Conservation (phyloP, 345 rosid species). For the Acer negundo region DNA sequence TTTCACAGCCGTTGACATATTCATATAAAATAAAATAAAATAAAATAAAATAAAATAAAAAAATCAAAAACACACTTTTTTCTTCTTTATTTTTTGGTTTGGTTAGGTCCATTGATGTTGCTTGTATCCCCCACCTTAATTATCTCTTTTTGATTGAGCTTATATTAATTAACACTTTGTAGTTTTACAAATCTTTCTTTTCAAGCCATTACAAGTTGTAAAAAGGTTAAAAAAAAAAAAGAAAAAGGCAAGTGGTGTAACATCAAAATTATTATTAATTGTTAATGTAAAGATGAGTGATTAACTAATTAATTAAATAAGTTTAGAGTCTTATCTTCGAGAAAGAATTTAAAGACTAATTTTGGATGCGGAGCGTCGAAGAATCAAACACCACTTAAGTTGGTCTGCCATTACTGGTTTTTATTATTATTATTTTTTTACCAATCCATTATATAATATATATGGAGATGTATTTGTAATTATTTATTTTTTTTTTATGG, state of each 20-base stretch:
- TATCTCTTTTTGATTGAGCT: constrained; percentile 15
- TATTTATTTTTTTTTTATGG: neutral
- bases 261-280: neutral
- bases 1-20: constrained; percentile 44
- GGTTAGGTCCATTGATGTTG: constrained; percentile 27
- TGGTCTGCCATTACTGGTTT: constrained; percentile 46
- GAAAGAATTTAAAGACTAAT: constrained; percentile 17
- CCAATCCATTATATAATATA: neutral
- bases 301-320: neutral
- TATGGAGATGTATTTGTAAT: neutral
- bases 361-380: constrained; percentile 24
- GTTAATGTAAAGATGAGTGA: neutral
- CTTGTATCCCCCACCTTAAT: constrained; percentile 9
- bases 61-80: constrained; percentile 17
- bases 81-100: constrained; percentile 10
- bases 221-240: neutral
- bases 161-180: neutral
- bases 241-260: neutral
- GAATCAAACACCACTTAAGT: constrained; percentile 38
- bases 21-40: neutral
- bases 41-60: neutral
- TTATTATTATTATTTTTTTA: neutral
- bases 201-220: neutral
- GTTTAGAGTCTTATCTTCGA: neutral
- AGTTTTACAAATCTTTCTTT: neutral